These are phyloP conservation scores for Metschnikowia baotianmanensis DNA, from an alignment of 805 yeast genomes.

Conservation along the genomic window DNA sequence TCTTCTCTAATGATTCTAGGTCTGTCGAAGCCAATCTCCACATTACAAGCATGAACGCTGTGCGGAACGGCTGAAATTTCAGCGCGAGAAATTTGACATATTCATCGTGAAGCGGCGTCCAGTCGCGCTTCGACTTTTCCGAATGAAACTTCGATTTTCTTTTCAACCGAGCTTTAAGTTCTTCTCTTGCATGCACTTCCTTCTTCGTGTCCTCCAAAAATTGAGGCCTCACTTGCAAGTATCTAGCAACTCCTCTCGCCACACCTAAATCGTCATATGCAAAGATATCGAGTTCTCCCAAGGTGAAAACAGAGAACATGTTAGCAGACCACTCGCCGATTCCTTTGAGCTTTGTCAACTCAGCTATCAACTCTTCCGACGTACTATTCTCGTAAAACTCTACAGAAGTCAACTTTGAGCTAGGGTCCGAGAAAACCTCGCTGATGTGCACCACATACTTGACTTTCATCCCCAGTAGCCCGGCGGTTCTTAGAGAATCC, in stretches of 20 bases:
- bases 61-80: slow-evolving; percentile 61
- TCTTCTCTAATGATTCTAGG: slow-evolving; percentile 43
- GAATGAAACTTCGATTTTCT: slow-evolving; percentile 36
- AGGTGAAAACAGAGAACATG: slow-evolving; percentile 76
- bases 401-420: slow-evolving; percentile 28
- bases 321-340: slow-evolving; percentile 86
- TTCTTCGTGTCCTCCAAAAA: slow-evolving; percentile 43
- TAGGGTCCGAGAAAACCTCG: slow-evolving; percentile 45
- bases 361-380: slow-evolving; percentile 47
- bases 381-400: slow-evolving; percentile 36
- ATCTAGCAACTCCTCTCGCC: slow-evolving; percentile 73
- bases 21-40: slow-evolving; percentile 70
- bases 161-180: slow-evolving; percentile 28
- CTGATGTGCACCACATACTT: slow-evolving; percentile 60
- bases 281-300: slow-evolving; percentile 66
- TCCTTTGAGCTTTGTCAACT: slow-evolving; percentile 59
- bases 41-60: slow-evolving; percentile 64
- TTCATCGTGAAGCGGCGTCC: slow-evolving; percentile 66
- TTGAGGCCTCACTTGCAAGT: slow-evolving; percentile 53
- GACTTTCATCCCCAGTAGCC: slow-evolving; percentile 67
- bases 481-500: slow-evolving; percentile 58
- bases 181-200: slow-evolving; percentile 32
- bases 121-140: slow-evolving; percentile 48
- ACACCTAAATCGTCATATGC: slow-evolving; percentile 81
- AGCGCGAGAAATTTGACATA: slow-evolving; percentile 54